phyloP scores from a whole-genome alignment of 2,329 filamentous ascomycete genomes.

The Fonsecaea monophora region DNA sequence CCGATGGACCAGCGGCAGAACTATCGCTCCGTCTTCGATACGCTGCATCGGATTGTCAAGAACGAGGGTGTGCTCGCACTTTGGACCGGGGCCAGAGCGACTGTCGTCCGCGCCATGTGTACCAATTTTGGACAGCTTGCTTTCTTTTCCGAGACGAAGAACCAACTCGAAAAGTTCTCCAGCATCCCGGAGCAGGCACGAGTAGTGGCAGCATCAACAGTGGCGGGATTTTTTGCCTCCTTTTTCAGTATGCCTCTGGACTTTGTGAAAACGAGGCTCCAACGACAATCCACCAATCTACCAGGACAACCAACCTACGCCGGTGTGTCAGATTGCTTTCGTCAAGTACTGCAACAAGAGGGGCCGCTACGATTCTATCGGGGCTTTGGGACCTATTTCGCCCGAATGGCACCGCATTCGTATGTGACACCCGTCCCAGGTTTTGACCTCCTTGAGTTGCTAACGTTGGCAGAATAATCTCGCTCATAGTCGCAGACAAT shows the following conservation, averaged over 20 bases:
- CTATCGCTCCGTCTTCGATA: constrained; percentile 50
- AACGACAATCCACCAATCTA: constrained; percentile 49
- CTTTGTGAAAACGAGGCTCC: constrained; percentile 95
- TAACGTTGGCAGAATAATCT: too few species aligned
- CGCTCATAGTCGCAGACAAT: too few species aligned
- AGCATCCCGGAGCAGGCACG: constrained; percentile 42
- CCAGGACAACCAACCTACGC: too few species aligned
- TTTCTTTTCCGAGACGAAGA: constrained; percentile 96
- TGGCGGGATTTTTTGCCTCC: constrained; percentile 96
- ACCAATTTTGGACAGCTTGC: constrained; percentile 96
- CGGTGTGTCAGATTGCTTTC: too few species aligned
- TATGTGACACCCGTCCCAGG: too few species aligned
- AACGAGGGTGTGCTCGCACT: not conserved
- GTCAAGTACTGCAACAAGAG: too few species aligned
- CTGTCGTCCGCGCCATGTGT: constrained; percentile 89
- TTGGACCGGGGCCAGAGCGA: not conserved
- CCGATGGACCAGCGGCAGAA: constrained; percentile 82
- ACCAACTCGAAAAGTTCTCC: constrained; percentile 76
- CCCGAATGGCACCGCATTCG: too few species aligned
- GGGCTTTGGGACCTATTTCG: too few species aligned
- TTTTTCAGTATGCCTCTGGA: constrained; percentile 97
- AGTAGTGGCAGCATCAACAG: constrained; percentile 81
- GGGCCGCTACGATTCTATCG: too few species aligned
- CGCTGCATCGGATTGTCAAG: not conserved
- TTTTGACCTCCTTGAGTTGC: too few species aligned